These are phyloP conservation scores for Exophiala aquamarina DNA, from an alignment of 2,329 filamentous ascomycete species.

Conservation along the genomic window DNA sequence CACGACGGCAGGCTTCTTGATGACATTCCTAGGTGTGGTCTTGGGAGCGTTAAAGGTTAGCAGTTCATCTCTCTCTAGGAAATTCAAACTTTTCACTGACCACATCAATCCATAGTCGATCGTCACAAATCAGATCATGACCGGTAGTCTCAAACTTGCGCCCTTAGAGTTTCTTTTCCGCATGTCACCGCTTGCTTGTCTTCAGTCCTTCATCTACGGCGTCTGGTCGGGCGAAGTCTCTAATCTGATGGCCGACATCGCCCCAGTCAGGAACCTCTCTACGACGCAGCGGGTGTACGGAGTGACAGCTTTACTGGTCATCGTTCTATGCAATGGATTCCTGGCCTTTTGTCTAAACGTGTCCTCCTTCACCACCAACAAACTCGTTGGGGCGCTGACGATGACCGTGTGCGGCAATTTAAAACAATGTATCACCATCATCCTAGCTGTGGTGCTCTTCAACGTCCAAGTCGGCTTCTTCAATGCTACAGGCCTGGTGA, in stretches of 20 bases:
- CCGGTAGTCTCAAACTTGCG: constrained; percentile 57
- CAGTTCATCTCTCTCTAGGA: too few relatives aligned
- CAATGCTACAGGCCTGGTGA: not conserved
- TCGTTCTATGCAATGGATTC: constrained; percentile 53
- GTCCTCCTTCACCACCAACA: constrained; percentile 59
- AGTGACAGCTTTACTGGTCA: constrained; percentile 31
- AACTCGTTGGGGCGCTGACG: constrained; percentile 57
- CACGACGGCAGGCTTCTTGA: constrained; percentile 56
- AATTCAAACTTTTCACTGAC: too few relatives aligned
- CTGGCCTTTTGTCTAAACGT: constrained; percentile 59
- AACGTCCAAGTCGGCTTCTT: constrained; percentile 50
- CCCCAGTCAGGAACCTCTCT: not conserved
- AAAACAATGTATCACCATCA: constrained; percentile 58
- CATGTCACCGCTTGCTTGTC: constrained; percentile 61
- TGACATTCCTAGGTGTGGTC: constrained; percentile 56
- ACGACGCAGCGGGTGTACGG: not conserved
- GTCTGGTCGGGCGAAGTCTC: constrained; percentile 54
- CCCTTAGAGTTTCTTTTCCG: constrained; percentile 62
- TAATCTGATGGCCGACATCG: constrained; percentile 6
- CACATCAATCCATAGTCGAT: constrained; percentile 52
- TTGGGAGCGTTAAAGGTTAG: constrained; percentile 50
- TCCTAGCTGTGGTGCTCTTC: constrained; percentile 56
- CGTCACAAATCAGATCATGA: constrained; percentile 65
- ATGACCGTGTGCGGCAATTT: constrained; percentile 62
- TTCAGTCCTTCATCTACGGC: constrained; percentile 56